These are phyloP conservation scores for Lomentospora prolificans DNA, from an alignment of 2,329 filamentous ascomycete species.

Conservation along the genomic window DNA sequence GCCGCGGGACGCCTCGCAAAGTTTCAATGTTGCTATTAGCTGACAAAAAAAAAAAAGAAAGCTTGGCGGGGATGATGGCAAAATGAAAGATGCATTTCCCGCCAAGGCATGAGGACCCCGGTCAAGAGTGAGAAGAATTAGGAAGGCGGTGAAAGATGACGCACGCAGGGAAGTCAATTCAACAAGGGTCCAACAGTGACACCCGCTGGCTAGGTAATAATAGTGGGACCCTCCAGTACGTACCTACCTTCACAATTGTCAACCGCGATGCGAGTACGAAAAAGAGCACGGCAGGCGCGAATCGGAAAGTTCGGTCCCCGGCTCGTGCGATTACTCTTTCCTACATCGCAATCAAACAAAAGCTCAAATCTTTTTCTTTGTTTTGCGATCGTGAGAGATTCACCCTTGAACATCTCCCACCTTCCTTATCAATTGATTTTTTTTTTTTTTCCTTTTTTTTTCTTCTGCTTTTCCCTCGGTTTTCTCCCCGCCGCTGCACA, in stretches of 20 bases:
- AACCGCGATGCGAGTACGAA: not conserved
- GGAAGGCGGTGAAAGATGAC: constrained; percentile 1
- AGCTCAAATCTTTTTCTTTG: not conserved
- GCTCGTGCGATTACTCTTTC: constrained; percentile 9
- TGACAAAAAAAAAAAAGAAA: not conserved
- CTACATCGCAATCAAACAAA: not conserved
- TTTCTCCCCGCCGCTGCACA: not conserved
- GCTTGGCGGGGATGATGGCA: not conserved
- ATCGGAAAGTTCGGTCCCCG: constrained; percentile 9
- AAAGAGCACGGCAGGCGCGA: not conserved
- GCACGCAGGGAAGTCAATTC: not conserved
- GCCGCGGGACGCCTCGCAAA: not conserved
- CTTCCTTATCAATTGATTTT: not conserved
- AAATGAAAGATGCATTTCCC: not conserved
- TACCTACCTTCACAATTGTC: too few species aligned
- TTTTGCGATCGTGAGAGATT: not conserved
- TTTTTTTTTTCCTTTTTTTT: not conserved
- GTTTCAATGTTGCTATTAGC: not conserved
- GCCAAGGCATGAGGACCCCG: too few species aligned
- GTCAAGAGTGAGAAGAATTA: too few species aligned
- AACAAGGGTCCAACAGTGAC: too few species aligned
- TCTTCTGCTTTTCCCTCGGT: not conserved
- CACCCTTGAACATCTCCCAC: not conserved
- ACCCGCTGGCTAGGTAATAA: too few species aligned
- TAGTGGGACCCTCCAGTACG: too few species aligned